Evolutionary conservation across 2,329 filamentous ascomycete species (phyloP).

Genomic region (Aspergillus brasiliensis): DNA sequence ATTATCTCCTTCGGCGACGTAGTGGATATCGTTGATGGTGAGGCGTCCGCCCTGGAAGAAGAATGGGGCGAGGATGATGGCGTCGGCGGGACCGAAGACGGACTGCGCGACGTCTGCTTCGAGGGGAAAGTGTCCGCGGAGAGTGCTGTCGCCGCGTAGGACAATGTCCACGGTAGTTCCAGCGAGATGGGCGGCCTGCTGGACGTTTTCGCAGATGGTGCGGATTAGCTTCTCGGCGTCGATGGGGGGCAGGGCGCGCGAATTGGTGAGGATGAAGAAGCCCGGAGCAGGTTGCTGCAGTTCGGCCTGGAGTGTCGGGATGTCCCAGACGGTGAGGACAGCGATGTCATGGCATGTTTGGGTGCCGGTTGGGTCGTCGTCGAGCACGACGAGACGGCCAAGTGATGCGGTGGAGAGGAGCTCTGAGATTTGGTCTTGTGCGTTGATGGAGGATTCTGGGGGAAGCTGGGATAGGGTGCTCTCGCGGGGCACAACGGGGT

Average conservation of each 20-base stretch:
- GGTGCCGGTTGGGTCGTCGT: constrained; percentile 63
- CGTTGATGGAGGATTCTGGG: constrained; percentile 31
- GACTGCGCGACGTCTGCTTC: constrained; percentile 56
- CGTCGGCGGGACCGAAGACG: constrained; percentile 54
- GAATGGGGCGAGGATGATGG: constrained; percentile 60
- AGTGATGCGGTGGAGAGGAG: constrained; percentile 28
- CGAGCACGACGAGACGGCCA: constrained; percentile 41
- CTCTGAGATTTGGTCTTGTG: constrained; percentile 34
- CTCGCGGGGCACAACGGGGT: constrained; percentile 29
- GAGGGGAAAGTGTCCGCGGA: constrained; percentile 60
- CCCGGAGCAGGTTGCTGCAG: constrained; percentile 49
- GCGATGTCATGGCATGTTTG: constrained; percentile 62
- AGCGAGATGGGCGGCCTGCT: constrained; percentile 45
- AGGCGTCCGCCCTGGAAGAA: constrained; percentile 62
- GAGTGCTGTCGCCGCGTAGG: constrained; percentile 58
- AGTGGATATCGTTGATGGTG: constrained; percentile 61
- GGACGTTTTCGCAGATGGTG: constrained; percentile 55
- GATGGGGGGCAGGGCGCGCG: constrained; percentile 55
- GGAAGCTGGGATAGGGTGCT: constrained; percentile 31
- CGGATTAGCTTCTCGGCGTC: constrained; percentile 52
- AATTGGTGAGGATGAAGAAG: constrained; percentile 65
- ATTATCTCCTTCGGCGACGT: constrained; percentile 55
- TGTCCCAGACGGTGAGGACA: constrained; percentile 59
- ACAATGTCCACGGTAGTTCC: constrained; percentile 56
- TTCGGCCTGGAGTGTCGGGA: constrained; percentile 47